Conservation (phyloP, 768 basidiomycete genomes). For the Agrocybe pediades region DNA sequence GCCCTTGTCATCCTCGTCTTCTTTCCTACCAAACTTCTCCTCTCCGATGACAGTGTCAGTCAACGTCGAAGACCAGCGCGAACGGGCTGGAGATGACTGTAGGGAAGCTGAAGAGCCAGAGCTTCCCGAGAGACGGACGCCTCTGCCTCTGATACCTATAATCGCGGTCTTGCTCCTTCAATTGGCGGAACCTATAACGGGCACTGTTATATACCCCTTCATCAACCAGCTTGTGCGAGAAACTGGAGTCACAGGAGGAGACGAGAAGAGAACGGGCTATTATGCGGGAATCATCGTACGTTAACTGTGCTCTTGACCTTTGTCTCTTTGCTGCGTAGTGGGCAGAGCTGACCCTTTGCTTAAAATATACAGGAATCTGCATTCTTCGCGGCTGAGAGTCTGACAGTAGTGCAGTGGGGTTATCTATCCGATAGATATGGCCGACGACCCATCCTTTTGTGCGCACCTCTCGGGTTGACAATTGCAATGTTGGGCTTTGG, state of each 20-base stretch:
- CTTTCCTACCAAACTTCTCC: not conserved
- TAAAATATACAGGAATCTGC: slow-evolving; percentile 41
- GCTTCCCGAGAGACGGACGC: slow-evolving; percentile 24
- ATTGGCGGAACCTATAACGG: slow-evolving; percentile 45
- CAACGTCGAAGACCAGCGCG: not conserved
- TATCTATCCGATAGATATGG: slow-evolving; percentile 44
- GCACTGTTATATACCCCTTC: slow-evolving; percentile 48
- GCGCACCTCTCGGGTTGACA: slow-evolving; percentile 42
- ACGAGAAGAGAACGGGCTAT: slow-evolving; percentile 47
- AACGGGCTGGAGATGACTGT: not conserved
- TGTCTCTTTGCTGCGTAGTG: not conserved
- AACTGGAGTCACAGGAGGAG: slow-evolving; percentile 43
- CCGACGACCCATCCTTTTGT: slow-evolving; percentile 42
- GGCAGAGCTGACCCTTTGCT: too few species aligned
- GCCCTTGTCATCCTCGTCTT: too few species aligned
- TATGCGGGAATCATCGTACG: slow-evolving; percentile 50
- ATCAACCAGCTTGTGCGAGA: slow-evolving; percentile 46
- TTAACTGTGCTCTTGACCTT: too few species aligned
- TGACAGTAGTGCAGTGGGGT: slow-evolving; percentile 47
- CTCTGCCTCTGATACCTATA: slow-evolving; percentile 42
- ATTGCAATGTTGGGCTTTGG: slow-evolving; percentile 45
- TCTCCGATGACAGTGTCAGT: not conserved
- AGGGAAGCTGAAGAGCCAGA: not conserved
- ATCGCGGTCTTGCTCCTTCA: slow-evolving; percentile 40
- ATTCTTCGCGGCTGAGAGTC: slow-evolving; percentile 45